Evolutionary conservation across 2,329 filamentous ascomycete species (phyloP).

Genomic region (Aspergillus costaricaensis): DNA sequence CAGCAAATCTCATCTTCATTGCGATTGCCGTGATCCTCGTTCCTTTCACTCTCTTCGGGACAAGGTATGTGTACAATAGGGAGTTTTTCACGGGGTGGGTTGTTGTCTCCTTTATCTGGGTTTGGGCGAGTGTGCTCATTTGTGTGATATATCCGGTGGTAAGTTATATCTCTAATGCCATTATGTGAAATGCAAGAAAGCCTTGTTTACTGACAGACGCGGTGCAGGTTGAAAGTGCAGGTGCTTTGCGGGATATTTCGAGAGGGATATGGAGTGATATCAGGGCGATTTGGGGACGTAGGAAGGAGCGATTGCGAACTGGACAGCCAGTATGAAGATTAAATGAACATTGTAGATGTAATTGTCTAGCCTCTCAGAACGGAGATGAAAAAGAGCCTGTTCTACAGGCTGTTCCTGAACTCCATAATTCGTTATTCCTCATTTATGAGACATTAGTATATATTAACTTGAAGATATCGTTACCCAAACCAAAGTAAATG

Average conservation of each 20-base stretch:
- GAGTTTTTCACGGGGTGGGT: conserved; percentile 43
- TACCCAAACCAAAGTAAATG: no score
- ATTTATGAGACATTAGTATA: no score
- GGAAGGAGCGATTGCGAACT: not conserved
- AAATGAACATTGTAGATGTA: no score
- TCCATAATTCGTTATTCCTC: no score
- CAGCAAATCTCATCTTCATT: conserved; percentile 40
- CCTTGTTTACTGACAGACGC: not conserved
- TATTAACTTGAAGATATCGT: no score
- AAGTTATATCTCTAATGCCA: not conserved
- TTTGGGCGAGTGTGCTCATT: conserved; percentile 40
- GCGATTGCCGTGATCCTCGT: conserved; percentile 41
- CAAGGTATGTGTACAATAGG: conserved; percentile 38
- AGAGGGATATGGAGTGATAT: conserved; percentile 22
- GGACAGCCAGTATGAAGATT: no score
- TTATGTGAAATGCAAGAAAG: not conserved
- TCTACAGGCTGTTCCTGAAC: no score
- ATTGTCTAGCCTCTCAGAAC: no score
- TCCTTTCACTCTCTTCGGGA: conserved; percentile 44
- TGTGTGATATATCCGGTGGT: conserved; percentile 44
- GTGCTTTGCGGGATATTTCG: conserved; percentile 32
- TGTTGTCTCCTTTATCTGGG: conserved; percentile 46
- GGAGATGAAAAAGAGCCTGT: no score
- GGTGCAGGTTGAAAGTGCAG: conserved; percentile 35
- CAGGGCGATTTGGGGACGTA: conserved; percentile 2